phyloP scores from a whole-genome alignment of 1,284 basidiomycete species.

The Kwoniella shivajii region DNA sequence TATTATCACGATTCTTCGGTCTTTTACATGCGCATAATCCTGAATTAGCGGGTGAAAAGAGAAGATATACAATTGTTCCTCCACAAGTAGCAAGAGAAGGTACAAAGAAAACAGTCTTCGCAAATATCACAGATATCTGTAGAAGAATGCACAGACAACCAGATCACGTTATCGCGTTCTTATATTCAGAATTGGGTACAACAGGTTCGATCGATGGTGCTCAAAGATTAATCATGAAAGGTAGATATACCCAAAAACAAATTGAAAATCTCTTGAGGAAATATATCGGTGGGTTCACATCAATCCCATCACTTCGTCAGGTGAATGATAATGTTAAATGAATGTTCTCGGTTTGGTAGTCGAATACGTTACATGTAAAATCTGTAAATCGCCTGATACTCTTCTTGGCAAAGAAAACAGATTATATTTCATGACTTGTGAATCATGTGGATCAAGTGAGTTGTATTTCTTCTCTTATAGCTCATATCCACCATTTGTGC shows the following conservation, averaged over 20 bases:
- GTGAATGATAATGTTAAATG: background rate
- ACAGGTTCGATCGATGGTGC: slow-evolving; percentile 93
- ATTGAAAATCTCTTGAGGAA: slow-evolving; percentile 95
- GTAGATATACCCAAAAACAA: slow-evolving; percentile 98
- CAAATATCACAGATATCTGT: slow-evolving; percentile 97
- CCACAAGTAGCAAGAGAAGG: slow-evolving; percentile 89
- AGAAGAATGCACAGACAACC: slow-evolving; percentile 97
- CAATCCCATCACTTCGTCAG: background rate
- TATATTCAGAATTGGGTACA: slow-evolving; percentile 98
- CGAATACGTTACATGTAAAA: slow-evolving; percentile 99
- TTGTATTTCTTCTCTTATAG: background rate
- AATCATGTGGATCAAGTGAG: slow-evolving; percentile 81
- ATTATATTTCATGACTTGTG: slow-evolving; percentile 98
- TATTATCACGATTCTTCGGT: slow-evolving; percentile 88
- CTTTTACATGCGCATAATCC: slow-evolving; percentile 94
- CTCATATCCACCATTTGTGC: background rate
- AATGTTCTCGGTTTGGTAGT: slow-evolving; percentile 59
- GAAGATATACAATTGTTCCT: slow-evolving; percentile 97
- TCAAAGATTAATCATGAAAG: slow-evolving; percentile 92
- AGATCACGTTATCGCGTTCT: slow-evolving; percentile 98
- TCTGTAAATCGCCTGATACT: slow-evolving; percentile 98
- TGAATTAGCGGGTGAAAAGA: slow-evolving; percentile 82
- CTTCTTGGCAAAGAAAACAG: slow-evolving; percentile 96
- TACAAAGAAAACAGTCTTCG: slow-evolving; percentile 94
- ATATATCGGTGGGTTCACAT: slow-evolving; percentile 77